Conservation (phyloP, 2,329 filamentous ascomycete genomes). For the Cytospora paraplurivora region DNA sequence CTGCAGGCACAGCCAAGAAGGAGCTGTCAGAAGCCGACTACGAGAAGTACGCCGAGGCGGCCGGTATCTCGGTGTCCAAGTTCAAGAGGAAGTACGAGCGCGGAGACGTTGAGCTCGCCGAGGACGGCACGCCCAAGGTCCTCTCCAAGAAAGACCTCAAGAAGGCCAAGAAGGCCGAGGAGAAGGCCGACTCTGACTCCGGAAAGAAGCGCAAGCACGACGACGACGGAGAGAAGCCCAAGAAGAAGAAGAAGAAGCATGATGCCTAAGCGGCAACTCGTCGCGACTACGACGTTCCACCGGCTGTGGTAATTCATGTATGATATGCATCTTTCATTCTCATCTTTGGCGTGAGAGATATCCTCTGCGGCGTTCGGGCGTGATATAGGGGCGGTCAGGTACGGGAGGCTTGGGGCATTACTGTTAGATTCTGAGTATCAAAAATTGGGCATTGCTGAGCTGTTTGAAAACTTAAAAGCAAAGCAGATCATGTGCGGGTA, state of each 20-base stretch:
- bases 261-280: constrained; percentile 21
- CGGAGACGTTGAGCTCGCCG: constrained; percentile 69
- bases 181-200: constrained; percentile 52
- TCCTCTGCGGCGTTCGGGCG: constrained; percentile 30
- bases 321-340: constrained; percentile 27
- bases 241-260: constrained; percentile 46
- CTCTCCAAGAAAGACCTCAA: constrained; percentile 77
- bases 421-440: constrained; percentile 16
- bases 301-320: constrained; percentile 25
- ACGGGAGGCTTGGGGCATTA: constrained; percentile 13
- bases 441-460: constrained; percentile 3
- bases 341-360: constrained; percentile 30
- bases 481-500: background rate
- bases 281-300: constrained; percentile 12
- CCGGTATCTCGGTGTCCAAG: constrained; percentile 72
- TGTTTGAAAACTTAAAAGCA: background rate
- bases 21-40: constrained; percentile 59
- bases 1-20: constrained; percentile 38
- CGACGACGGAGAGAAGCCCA: constrained; percentile 63
- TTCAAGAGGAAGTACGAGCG: constrained; percentile 79
- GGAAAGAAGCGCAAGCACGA: constrained; percentile 76
- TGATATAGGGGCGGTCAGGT: constrained; percentile 21
- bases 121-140: constrained; percentile 66
- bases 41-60: constrained; percentile 62
- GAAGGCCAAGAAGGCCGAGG: constrained; percentile 66